Evolutionary conservation across 1,284 basidiomycete genomes (phyloP), one percentile per base, ranked within the genome.

Genomic region (Malassezia sympodialis): DNA sequence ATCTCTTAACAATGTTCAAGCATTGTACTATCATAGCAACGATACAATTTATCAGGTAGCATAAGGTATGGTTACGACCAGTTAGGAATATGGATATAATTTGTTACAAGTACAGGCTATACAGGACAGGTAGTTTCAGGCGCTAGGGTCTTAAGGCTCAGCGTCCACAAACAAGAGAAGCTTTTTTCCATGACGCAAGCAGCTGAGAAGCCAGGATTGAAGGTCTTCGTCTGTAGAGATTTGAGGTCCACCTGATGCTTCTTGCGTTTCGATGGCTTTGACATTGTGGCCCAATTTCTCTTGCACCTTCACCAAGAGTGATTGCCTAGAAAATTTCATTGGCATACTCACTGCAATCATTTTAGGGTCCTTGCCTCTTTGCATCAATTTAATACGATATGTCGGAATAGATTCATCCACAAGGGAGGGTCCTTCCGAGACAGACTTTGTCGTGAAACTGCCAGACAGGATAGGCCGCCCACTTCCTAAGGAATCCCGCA

Each of bases 331-430:
- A 28, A 96, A 90, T 32, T 81, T 82, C n/a, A 93, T 90, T 66
- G 93, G 90, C 39, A 96, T 91, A n/a, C 94, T 84, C 49, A 98
- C 89, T 3, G 94, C 93, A 59, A 98, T 89, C 49, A 98, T 79
- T 73, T 96, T 93, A 73, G 96, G 88, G 15, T 56, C 26, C 24
- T 89, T 85, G 57, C 85, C 80, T 28, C 86, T 81, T 75, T 94
- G 86, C 71, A 93, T 94, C 51, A 99, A 89, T 78, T 99, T 99
- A 78, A 99, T 94, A 93, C 32, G 88, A 83, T 32, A 87, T 39
- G 37, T 39, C 15, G 37, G 19, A 1, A 21, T 83, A 15, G 37
- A 39, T 10, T 19, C 37, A 39, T 11, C 3, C 37, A 39, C 37
- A 39, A 39, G 17, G 21, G 37, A 39, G 52, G 61, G n/a, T 60